Evolutionary conservation across 805 yeast species (phyloP).

Genomic region (Isabelozyma heimii): DNA sequence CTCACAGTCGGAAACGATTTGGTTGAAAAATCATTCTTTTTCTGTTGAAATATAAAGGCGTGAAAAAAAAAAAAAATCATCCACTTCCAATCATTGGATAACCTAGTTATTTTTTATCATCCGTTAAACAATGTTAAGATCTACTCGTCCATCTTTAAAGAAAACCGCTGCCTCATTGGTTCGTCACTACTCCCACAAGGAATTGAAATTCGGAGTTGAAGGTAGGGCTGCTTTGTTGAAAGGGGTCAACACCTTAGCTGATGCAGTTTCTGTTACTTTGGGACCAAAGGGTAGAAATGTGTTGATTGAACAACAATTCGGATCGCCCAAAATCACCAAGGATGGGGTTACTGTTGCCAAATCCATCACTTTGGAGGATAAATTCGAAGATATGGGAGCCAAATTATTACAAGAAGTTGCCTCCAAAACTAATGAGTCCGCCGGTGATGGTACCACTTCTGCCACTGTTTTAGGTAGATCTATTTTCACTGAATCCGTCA

Average conservation of each 20-base stretch:
- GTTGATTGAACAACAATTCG: conserved; percentile 92
- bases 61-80: background rate
- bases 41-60: background rate
- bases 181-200: conserved; percentile 74
- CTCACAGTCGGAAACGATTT: background rate
- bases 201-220: conserved; percentile 93
- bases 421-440: conserved; percentile 92
- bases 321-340: conserved; percentile 97
- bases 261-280: conserved; percentile 92
- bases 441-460: conserved; percentile 98
- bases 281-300: conserved; percentile 99
- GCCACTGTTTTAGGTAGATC: conserved; percentile 96
- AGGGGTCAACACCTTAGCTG: conserved; percentile 94
- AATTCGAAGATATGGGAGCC: conserved; percentile 95
- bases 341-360: conserved; percentile 98
- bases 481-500: conserved; percentile 90
- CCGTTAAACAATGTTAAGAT: conserved; percentile 44
- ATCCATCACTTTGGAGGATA: conserved; percentile 77
- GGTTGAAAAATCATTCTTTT: background rate
- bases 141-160: conserved; percentile 42
- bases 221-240: conserved; percentile 91
- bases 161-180: conserved; percentile 39
- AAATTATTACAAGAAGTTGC: conserved; percentile 95
- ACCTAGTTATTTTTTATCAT: too few relatives aligned
- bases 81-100: background rate